Evolutionary conservation across 306 rosid species (phyloP), one percentile per base, ranked within the genome.

Genomic region (Boehmeria nivea): DNA sequence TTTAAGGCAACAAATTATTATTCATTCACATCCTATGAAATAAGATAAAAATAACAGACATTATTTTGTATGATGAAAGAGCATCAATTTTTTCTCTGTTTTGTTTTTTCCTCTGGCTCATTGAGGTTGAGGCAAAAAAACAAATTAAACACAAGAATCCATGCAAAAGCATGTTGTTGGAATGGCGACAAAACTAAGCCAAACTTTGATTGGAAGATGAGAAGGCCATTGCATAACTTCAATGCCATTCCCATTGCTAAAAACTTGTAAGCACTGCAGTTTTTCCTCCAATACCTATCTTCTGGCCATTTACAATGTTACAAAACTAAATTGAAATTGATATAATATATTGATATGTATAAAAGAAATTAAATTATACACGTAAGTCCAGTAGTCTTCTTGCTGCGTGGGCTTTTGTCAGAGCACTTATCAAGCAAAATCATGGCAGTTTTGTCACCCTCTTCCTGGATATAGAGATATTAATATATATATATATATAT

Each of bases 161-260:
- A 31, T 31, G 36, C 36, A 2, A 31, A 31, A 31, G 8, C 36
- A 31, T 31, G 36, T 31, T 31, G 36, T 7, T 21, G 40, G 37
- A 52, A 54, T 43, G 39, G 36, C 6, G 55, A 68, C 72, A 68
- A 59, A 59, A 51, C 12, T 18, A 22, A 49, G 26, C 31, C 45
- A 7, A 45, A 43, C 14, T 67, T 59, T 59, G 71, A 66, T 56
- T 66, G 71, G 71, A 54, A 6, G 25, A 26, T 31, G 62, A 17
- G 40, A 54, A 65, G 62, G 62, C 43, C 50, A 43, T 15, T 17
- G 34, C 57, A 45, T 55, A 44, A 64, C 44, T 48, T 36, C 61
- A n/a, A n/a, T n/a, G n/a, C n/a, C n/a, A n/a, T n/a, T n/a, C n/a
- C n/a, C n/a, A n/a, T n/a, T n/a, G n/a, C n/a, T n/a, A n/a, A 38